Evolutionary conservation across 371 early-diverging fungal genomes (phyloP), one percentile per base, ranked within the genome.

Genomic region (Funneliformis caledonium): DNA sequence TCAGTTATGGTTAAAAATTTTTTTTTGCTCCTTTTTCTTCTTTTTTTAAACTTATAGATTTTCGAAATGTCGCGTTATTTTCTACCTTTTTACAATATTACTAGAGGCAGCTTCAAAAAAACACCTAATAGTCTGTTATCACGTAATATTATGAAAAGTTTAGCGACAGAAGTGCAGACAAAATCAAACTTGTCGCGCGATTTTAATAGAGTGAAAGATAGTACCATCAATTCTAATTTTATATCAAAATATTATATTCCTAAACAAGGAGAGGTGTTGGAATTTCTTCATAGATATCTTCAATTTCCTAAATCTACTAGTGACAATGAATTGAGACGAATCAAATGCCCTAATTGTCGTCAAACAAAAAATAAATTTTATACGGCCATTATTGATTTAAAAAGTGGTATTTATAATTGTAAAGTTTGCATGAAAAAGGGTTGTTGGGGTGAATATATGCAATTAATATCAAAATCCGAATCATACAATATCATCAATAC

Each of bases 321-420:
- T 3, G 83, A 85, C 47, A 77, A 73, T 19, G 81, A 85, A 14
- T 72, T 77, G 0, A 72, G 87, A n/a, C 42, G 83, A 19, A 85
- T 88, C 2, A 83, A 84, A 31, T 88, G 89, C 67, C 89, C 89
- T 65, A 86, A 85, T n/a, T 88, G 89, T 82, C 69, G 85, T n/a
- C 78, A 80, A 12, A 67, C 83, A 14, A 84, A 85, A 10, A 82
- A 81, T 42, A 83, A 84, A 9, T 86, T 86, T 72, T 87, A 86
- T 73, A 83, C 86, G 33, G 87, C 87, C 0, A 81, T 81, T 11
- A 67, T 89, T 14, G 78, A 87, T 65, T 64, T 84, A 10, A 62
- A 82, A 12, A 84, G 83, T 26, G 88, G 88, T 3, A 80, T 82
- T 10, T 89, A 86, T 80, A 56, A 82, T 11, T 89, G 89, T 50